Base-by-base conservation (phyloP, 75 land plant species). In the Ceratopteris richardii region DNA sequence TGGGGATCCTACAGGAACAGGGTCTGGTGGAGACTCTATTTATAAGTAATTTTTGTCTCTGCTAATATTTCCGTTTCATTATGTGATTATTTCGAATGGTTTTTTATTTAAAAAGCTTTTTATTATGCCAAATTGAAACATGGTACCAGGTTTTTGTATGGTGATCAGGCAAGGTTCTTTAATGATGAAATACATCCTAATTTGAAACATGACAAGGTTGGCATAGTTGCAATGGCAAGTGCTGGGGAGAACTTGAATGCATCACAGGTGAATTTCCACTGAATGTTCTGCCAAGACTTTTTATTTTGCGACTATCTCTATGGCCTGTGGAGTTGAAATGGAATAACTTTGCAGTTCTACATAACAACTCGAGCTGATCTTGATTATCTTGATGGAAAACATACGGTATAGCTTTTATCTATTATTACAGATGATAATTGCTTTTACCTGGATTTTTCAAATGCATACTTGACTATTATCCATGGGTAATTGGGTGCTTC, bases 211-310 rank as follows among this genome's bases (percentile, higher is more conserved):
- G 58, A 90, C 3, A 90, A 82, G 67, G 73, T 63, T 26, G 99
- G 99, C n/a, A 75, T 82, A 21, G 97, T 90, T 61, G 85, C 96
- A 20, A 95, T 95, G 99, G 99, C 92, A 29, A 95, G 96, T 66
- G 99, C 85, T 50, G 99, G 99, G 29, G 84, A 95, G 53, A 82
- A 90, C 72, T 70, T 78, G 7, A 95, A 95, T 86, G 96, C 99
- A 37, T 95, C 99, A 41, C 99, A 95, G 97, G 98, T 33, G 21
- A n/a, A n/a, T n/a, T n/a, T n/a, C n/a, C n/a, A n/a, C n/a, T n/a
- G n/a, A n/a, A n/a, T n/a, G n/a, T n/a, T n/a, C n/a, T n/a, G n/a
- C n/a, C n/a, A n/a, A n/a, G n/a, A n/a, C n/a, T n/a, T n/a, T n/a
- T n/a, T n/a, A n/a, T n/a, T n/a, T n/a, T n/a, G n/a, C n/a, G n/a